Conservation (phyloP, 2,329 filamentous ascomycete genomes). For the Aureobasidium zeae region DNA sequence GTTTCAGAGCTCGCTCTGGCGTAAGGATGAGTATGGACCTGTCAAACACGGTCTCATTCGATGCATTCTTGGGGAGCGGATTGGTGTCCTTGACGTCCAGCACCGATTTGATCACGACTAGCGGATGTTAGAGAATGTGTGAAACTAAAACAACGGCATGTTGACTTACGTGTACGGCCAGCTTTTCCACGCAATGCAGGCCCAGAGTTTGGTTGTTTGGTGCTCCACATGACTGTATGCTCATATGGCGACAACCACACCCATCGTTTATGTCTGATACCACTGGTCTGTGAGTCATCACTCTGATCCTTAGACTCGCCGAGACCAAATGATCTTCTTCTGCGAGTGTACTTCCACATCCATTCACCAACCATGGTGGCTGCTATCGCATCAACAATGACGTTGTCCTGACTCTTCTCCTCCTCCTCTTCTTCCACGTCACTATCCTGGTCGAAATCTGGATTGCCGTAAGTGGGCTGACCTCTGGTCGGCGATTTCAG, state of each 20-base stretch:
- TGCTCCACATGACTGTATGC: constrained; percentile 93
- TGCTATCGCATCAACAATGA: constrained; percentile 90
- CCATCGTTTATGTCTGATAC: constrained; percentile 83
- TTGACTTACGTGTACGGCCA: constrained; percentile 77
- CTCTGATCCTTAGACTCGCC: constrained; percentile 46
- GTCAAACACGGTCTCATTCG: constrained; percentile 53
- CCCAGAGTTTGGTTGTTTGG: constrained; percentile 85
- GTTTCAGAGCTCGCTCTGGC: constrained; percentile 86
- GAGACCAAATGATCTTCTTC: constrained; percentile 84
- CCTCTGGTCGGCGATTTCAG: not conserved
- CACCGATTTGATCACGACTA: constrained; percentile 91
- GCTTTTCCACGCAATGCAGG: constrained; percentile 86
- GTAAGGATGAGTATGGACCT: constrained; percentile 92
- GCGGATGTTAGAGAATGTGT: not conserved
- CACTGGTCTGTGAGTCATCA: constrained; percentile 44
- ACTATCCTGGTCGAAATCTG: constrained; percentile 9
- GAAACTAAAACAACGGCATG: no score
- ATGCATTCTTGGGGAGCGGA: constrained; percentile 62
- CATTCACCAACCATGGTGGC: constrained; percentile 98
- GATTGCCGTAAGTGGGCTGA: not conserved
- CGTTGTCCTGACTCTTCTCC: constrained; percentile 34
- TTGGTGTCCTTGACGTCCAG: constrained; percentile 95
- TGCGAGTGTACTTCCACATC: constrained; percentile 86
- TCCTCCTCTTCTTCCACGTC: constrained; percentile 13
- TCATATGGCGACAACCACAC: constrained; percentile 98